Base-by-base conservation (phyloP, 176 grass and related monocot genomes). In the Juncus effusus region DNA sequence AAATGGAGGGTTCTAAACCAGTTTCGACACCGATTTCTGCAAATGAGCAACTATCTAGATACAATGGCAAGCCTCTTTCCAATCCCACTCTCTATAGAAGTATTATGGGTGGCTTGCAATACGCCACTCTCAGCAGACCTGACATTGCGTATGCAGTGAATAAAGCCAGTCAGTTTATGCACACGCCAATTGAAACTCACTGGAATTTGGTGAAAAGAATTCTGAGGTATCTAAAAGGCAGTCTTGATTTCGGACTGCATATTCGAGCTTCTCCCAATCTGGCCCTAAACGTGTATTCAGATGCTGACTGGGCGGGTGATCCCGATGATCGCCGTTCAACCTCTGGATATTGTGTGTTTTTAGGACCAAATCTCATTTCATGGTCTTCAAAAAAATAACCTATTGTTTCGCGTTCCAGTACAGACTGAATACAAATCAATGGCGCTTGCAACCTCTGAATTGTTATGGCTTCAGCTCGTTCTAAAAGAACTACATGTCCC, bases 361-460 rank as follows among this genome's bases (percentile, higher is more conserved):
- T 69, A 10, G 64, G 41, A 3, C 19, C 64, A 2, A 69, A 69
- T 36, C 52, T 8, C 10, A 69, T 69, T 15, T 54, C 2, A 10
- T 69, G 6, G 64, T 52, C 13, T 5, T 11, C 44, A 53, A 69
- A 69, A 41, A 69, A 69, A 51, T n/a, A 54, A 52, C 40, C 38
- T 3, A 69, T 41, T 54, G n/a, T 69, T 19, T 36, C 61, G 7
- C 64, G 42, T 2, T 69, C 40, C 1, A 69, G 3, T 14, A 51
- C 64, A 8, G n/a, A 69, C n/a, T 11, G 42, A 69, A 52, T 69
- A 69, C 36, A 3, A 13, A 0, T 3, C 40, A 4, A 5, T 69
- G 41, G 64, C 64, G 7, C 13, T 35, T 6, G 40, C 64, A 6
- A 3, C 3, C 13, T 15, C 2, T 51, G 44, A 69, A 52, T 4